phyloP scores from a whole-genome alignment of 2,329 filamentous ascomycete species.

The Trichoderma sp. region DNA sequence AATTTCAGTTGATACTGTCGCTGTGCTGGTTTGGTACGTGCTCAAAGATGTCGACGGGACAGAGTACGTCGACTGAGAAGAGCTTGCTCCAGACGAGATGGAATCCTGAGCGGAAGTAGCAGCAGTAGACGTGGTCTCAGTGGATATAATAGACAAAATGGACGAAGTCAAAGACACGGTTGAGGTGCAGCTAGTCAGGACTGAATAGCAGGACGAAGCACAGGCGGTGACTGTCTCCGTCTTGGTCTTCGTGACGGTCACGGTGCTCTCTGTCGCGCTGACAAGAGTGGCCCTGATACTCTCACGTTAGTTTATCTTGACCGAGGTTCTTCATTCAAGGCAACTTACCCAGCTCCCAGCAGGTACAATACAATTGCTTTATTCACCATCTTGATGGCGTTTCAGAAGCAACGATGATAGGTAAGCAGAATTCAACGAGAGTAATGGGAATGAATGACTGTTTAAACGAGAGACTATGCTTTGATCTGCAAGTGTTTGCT shows the following conservation, averaged over 20 bases:
- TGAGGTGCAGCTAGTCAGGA: slow-evolving; percentile 10
- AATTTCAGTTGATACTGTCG: neutral
- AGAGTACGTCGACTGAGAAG: slow-evolving; percentile 2
- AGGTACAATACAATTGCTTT: slow-evolving; percentile 33
- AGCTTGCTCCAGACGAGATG: neutral
- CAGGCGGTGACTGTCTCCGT: slow-evolving; percentile 39
- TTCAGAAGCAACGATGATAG: neutral
- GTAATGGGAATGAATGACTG: slow-evolving; percentile 9
- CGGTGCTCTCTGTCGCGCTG: slow-evolving; percentile 32
- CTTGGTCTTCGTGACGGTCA: slow-evolving; percentile 38
- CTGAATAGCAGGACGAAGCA: slow-evolving; percentile 32
- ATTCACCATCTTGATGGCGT: slow-evolving; percentile 29
- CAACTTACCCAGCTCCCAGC: slow-evolving; percentile 37
- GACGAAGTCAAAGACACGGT: neutral
- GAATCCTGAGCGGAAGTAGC: neutral
- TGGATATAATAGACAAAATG: neutral
- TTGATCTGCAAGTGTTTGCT: neutral
- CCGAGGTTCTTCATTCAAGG: no score
- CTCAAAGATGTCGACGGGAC: neutral
- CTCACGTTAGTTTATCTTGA: neutral
- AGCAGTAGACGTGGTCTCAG: neutral
- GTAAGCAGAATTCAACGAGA: neutral
- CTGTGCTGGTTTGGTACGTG: neutral
- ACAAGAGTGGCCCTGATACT: slow-evolving; percentile 31
- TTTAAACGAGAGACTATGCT: slow-evolving; percentile 1